Evolutionary conservation across 202 grass and related monocot genomes (phyloP), one percentile per base, ranked within the genome.

Genomic region (Schoenoplectus triqueter): DNA sequence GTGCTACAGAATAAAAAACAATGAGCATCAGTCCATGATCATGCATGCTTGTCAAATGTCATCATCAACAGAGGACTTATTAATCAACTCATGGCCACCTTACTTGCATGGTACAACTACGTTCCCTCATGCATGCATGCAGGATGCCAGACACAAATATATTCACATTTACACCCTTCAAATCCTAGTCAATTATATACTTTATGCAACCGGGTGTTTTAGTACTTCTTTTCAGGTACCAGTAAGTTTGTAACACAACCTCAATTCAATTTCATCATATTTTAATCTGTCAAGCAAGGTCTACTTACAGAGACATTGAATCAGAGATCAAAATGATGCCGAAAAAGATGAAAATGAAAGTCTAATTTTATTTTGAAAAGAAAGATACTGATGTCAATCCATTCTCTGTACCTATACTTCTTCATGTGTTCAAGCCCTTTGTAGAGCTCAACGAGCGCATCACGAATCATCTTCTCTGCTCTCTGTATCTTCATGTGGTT

Each of bases 381-480:
- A 7, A 47, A 31, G 8, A 9, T 4, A 55, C 13, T 41, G 15
- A 14, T 77, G 40, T 39, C 1, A 10, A 55, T 54, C 13, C 20
- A 10, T 73, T 44, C 13, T 61, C 4, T 40, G 10, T 20, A 94
- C 95, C 95, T 95, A 85, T 93, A 98, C 46, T 90, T 93, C 73
- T 89, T 98, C 92, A 95, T 93, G 21, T 90, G 84, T 6, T 92
- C 91, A 15, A 98, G 87, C 20, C 88, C 92, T 10, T 89, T 78
- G 87, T 98, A 95, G 70, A 95, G 91, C 18, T 87, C 89, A 49
- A 95, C 56, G 88, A 93, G 94, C 14, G 91, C 92, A 80, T 85
- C 88, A 0, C 92, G 89, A 76, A 98, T 90, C 86, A 89, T 95
- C 92, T 98, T 98, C 91, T 95, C 95, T 44, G 95, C 95, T 78